phyloP scores from a whole-genome alignment of 768 basidiomycete genomes.

The Termitomyces titanicus region DNA sequence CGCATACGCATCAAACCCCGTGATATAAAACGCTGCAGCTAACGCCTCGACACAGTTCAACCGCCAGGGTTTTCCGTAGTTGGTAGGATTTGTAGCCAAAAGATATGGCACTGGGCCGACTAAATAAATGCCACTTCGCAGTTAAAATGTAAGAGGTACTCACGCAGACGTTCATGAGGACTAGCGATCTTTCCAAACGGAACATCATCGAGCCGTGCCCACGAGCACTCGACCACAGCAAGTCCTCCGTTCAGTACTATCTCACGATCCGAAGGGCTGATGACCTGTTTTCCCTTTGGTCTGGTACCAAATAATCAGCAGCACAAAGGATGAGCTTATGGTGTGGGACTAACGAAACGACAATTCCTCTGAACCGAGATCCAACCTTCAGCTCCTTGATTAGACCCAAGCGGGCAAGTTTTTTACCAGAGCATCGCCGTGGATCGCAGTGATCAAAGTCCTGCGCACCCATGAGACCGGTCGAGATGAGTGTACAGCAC shows the following conservation, averaged over 20 bases:
- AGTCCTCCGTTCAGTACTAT: slow-evolving; percentile 71
- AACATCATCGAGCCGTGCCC: slow-evolving; percentile 93
- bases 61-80: slow-evolving; percentile 97
- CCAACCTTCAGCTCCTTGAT: slow-evolving; percentile 84
- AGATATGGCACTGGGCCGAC: slow-evolving; percentile 80
- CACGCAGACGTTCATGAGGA: slow-evolving; percentile 87
- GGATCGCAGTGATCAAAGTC: slow-evolving; percentile 99
- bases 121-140: background rate
- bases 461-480: slow-evolving; percentile 33
- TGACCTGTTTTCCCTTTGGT: slow-evolving; percentile 75
- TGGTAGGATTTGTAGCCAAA: slow-evolving; percentile 93
- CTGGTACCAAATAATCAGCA: slow-evolving; percentile 32
- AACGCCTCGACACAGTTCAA: slow-evolving; percentile 94
- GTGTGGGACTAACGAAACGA: slow-evolving; percentile 74
- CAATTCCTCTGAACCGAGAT: slow-evolving; percentile 84
- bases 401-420: slow-evolving; percentile 79
- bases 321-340: background rate
- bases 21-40: slow-evolving; percentile 93
- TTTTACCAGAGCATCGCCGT: slow-evolving; percentile 78
- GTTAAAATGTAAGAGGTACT: slow-evolving; percentile 20
- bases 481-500: background rate
- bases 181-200: slow-evolving; percentile 93
- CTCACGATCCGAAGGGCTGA: slow-evolving; percentile 83
- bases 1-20: slow-evolving; percentile 80
- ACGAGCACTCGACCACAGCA: slow-evolving; percentile 98